These are phyloP conservation scores for Cyberlindnera saturnus DNA, from an alignment of 805 yeast species.

Conservation along the genomic window DNA sequence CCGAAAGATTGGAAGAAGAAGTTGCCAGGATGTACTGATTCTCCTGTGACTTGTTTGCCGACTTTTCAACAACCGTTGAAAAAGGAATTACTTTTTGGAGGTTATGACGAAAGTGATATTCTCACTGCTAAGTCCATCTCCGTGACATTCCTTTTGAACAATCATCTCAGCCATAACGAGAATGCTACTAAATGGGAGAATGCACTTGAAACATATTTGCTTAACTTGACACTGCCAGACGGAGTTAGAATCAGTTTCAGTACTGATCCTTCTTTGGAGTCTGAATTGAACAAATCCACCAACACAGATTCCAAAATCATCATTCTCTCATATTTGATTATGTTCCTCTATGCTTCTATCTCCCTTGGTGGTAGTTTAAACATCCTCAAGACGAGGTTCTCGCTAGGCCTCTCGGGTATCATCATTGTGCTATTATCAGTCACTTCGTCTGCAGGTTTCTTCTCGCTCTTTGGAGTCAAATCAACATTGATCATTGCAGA, in stretches of 20 bases:
- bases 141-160: conserved; percentile 64
- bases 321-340: conserved; percentile 66
- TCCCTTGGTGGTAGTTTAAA: conserved; percentile 59
- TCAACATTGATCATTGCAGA: conserved; percentile 93
- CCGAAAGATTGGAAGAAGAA: conserved; percentile 50
- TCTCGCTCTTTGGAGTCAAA: conserved; percentile 69
- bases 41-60: conserved; percentile 89
- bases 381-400: conserved; percentile 50
- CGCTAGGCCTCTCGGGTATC: conserved; percentile 81
- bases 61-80: conserved; percentile 86
- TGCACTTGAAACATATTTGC: conserved; percentile 51
- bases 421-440: conserved; percentile 77
- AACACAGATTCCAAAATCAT: conserved; percentile 73
- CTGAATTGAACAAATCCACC: conserved; percentile 77
- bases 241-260: conserved; percentile 66
- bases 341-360: conserved; percentile 85
- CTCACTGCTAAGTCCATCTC: conserved; percentile 67
- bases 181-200: conserved; percentile 58
- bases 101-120: conserved; percentile 39
- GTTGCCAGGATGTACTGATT: conserved; percentile 55
- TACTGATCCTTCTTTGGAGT: conserved; percentile 78
- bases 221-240: conserved; percentile 38
- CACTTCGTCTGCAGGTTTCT: conserved; percentile 73
- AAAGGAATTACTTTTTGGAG: conserved; percentile 66
- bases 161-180: conserved; percentile 30